Base-by-base conservation (phyloP, 2,329 filamentous ascomycete genomes). In the Cordyceps javanica region DNA sequence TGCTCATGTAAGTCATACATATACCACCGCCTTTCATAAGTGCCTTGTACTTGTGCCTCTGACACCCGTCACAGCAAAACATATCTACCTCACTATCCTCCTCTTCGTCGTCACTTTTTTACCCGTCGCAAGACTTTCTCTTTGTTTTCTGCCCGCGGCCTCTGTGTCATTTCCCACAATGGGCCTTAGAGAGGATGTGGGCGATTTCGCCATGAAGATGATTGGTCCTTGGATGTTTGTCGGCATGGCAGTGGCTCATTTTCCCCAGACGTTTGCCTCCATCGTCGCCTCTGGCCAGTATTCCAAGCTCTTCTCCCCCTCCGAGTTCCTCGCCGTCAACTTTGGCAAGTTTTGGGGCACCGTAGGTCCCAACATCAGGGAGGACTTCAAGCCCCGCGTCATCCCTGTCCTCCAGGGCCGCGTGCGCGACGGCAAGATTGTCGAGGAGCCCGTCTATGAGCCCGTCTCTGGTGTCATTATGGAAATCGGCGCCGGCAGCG, bases 401-500 rank as follows among this genome's bases (percentile, higher is more conserved):
- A 66, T 79, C 10, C 81, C 84, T 0, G 71, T 87, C 2, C 74
- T 87, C 2, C 73, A 81, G 58, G 81, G 81, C 13, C 73, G 75
- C 30, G 71, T 77, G 5, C 57, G 57, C 11, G 62, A 63, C 14
- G 81, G 79, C 6, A 59, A 46, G 6, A 63, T 75, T 38, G 60
- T 72, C 5, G 67, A 70, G 0, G 68, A 67, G 14, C 65, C 63
- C 39, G 68, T 66, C 21, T 65, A 67, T 57, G 65, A 70, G 58
- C 75, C 75, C 3, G 70, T 83, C 9, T 64, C 65, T 0, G 82
- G 84, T 3, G 72, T 78, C 2, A 78, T 85, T 5, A 67, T 87
- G 44, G 86, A 89, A 69, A 76, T 88, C 55, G 85, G 85, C 3
- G 78, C 85, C 1, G 86, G 82, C 3, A 76, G 70, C 2, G 85